Evolutionary conservation across 768 basidiomycete genomes (phyloP).

Genomic region (Tulasnella sp.): DNA sequence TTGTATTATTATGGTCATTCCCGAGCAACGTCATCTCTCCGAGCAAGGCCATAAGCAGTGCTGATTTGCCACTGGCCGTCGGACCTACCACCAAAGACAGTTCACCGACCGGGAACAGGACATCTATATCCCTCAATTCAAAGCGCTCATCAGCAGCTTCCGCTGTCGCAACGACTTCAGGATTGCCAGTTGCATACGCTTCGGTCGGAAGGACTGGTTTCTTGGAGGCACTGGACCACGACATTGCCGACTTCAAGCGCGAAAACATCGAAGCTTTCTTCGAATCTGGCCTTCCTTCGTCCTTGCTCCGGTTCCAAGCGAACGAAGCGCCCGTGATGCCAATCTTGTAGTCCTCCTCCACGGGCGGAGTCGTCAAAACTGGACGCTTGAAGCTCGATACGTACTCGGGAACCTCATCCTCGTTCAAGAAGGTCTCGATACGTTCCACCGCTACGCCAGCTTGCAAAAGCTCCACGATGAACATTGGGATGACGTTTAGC

Average conservation of each 20-base stretch:
- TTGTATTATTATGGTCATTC: constrained; percentile 23
- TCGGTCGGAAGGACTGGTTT: background rate
- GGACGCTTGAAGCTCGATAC: constrained; percentile 50
- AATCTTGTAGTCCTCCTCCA: constrained; percentile 25
- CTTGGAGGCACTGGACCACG: too few relatives aligned
- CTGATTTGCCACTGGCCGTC: constrained; percentile 76
- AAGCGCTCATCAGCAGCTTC: constrained; percentile 34
- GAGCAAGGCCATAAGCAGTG: constrained; percentile 43
- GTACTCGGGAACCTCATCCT: constrained; percentile 58
- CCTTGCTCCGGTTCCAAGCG: constrained; percentile 49
- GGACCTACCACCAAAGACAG: constrained; percentile 52
- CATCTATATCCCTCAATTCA: constrained; percentile 51
- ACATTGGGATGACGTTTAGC: constrained; percentile 68
- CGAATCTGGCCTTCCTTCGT: constrained; percentile 8
- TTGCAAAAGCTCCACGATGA: constrained; percentile 65
- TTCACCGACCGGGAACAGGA: constrained; percentile 61
- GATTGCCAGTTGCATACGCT: constrained; percentile 3
- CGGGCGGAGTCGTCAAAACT: constrained; percentile 21
- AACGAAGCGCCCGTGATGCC: constrained; percentile 44
- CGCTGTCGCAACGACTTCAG: constrained; percentile 20
- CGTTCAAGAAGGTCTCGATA: constrained; percentile 53
- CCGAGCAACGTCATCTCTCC: constrained; percentile 53
- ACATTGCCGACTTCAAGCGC: too few relatives aligned
- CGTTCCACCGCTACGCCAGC: constrained; percentile 55
- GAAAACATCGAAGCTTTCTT: too few relatives aligned